These are phyloP conservation scores for Daldinia concentrica DNA, from an alignment of 495 filamentous ascomycete genomes.

Conservation along the genomic window DNA sequence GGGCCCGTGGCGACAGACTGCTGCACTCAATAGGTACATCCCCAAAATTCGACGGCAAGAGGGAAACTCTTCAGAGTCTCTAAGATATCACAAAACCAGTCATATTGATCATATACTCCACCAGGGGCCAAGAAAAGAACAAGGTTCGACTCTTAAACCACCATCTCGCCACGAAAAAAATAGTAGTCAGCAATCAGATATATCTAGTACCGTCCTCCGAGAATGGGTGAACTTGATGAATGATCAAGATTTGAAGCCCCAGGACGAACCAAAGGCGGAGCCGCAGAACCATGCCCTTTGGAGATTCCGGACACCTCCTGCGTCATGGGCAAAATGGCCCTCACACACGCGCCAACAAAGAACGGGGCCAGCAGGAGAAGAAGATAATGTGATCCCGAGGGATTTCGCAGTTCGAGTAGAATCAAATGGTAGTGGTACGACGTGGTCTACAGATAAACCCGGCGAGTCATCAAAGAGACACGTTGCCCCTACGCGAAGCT, in stretches of 20 bases:
- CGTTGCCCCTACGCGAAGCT: constrained; percentile 21
- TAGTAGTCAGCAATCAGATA: constrained; percentile 31
- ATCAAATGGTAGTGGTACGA: constrained; percentile 17
- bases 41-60: background rate
- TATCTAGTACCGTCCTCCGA: constrained; percentile 41
- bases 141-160: constrained; percentile 21
- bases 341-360: constrained; percentile 49
- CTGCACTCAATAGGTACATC: background rate
- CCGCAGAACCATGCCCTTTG: constrained; percentile 12
- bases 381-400: constrained; percentile 36
- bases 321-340: constrained; percentile 52
- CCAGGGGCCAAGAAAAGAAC: constrained; percentile 9
- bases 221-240: constrained; percentile 48
- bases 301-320: constrained; percentile 42
- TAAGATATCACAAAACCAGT: background rate
- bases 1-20: background rate
- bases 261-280: constrained; percentile 19
- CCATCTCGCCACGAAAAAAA: constrained; percentile 13
- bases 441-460: constrained; percentile 22
- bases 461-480: constrained; percentile 20
- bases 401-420: constrained; percentile 30
- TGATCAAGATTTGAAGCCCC: constrained; percentile 27
- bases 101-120: constrained; percentile 2
- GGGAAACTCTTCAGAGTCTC: background rate
- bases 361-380: constrained; percentile 38